A percentile compares a stretch with the other conserved stretches of the same genome.
Evolutionary conservation across 441 rosid genomes (phyloP).

Genomic region (Adansonia gregorii): DNA sequence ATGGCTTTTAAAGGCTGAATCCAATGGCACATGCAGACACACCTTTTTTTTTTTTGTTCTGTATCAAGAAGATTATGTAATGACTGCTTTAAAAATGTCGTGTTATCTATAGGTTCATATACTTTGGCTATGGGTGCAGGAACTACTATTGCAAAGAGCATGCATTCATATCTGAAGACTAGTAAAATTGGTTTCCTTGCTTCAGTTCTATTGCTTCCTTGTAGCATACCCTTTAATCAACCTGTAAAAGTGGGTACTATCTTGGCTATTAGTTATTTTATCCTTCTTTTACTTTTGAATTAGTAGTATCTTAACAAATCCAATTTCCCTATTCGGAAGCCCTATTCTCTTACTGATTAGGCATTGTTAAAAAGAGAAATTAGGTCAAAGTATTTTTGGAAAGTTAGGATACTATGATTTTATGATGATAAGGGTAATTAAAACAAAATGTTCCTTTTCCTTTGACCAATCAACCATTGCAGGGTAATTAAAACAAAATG

Average conservation of each 20-base stretch:
- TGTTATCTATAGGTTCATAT: slow-evolving; percentile 1
- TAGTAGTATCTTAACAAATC: not conserved
- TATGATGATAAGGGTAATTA: not conserved
- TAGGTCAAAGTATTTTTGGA: not conserved
- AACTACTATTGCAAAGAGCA: slow-evolving; percentile 18
- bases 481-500: not conserved
- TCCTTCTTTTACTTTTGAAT: slow-evolving; percentile 2
- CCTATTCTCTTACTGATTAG: not conserved
- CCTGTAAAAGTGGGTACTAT: not conserved
- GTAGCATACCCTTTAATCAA: not conserved
- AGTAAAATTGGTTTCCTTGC: slow-evolving; percentile 15
- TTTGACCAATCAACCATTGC: not conserved
- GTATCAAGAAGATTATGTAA: not conserved
- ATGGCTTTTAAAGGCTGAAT: slow-evolving; percentile 6
- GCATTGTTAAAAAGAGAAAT: slow-evolving; percentile 16
- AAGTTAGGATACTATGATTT: not conserved
- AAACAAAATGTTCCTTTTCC: not conserved
- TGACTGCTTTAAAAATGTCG: not conserved
- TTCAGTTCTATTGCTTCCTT: not conserved
- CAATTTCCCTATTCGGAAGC: slow-evolving; percentile 10
- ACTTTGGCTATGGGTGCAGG: slow-evolving; percentile 17
- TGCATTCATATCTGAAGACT: slow-evolving; percentile 22
- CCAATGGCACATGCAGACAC: not conserved
- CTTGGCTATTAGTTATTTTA: not conserved
- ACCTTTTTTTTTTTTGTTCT: not conserved